phyloP scores from a whole-genome alignment of 306 rosid species.

The Rubus idaeus region DNA sequence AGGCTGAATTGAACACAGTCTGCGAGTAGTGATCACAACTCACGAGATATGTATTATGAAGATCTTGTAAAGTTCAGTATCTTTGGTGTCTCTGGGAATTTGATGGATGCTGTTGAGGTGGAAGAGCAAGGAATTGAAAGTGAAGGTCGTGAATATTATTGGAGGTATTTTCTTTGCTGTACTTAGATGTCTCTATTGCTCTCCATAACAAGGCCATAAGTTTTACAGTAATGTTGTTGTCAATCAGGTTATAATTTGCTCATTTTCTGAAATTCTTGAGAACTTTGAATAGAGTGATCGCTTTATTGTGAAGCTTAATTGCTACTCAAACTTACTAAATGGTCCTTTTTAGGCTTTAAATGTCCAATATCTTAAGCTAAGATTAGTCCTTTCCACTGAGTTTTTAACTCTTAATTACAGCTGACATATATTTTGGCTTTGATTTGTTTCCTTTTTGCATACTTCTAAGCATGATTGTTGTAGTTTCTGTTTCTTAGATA shows the following conservation, averaged over 20 bases:
- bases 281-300: not conserved
- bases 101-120: not conserved
- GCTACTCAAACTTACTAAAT: not conserved
- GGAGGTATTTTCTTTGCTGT: constrained; percentile 4
- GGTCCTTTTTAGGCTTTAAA: not conserved
- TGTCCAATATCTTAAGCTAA: constrained; percentile 3
- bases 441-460: not conserved
- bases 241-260: not conserved
- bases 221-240: not conserved
- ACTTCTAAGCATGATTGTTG: not conserved
- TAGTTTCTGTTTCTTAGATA: not conserved
- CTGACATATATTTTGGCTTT: not conserved
- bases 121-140: not conserved
- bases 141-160: not conserved
- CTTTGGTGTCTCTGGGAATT: not conserved
- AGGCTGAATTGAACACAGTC: not conserved
- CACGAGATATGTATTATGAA: not conserved
- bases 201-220: not conserved
- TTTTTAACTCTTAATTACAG: not conserved
- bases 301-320: not conserved
- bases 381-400: not conserved
- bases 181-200: not conserved
- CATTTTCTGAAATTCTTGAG: not conserved
- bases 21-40: not conserved
- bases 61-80: not conserved